Evolutionary conservation across 352 stramenopile species (phyloP), one percentile per base, ranked within the genome.

Genomic region (Globisporangium abappressorium): DNA sequence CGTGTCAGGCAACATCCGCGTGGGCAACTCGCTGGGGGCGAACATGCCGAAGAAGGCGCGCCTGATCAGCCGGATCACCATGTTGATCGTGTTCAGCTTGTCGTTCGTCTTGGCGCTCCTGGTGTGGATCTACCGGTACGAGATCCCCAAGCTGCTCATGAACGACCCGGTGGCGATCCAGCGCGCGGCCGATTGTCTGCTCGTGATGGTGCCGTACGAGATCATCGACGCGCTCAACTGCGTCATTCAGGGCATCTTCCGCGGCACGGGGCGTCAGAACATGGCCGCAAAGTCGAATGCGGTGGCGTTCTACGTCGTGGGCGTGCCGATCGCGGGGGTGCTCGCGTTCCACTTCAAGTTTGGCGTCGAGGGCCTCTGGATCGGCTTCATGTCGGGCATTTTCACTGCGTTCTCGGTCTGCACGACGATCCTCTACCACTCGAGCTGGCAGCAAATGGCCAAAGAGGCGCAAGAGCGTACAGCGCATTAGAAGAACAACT

Each of bases 21-120:
- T 94, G 14, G 86, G 88, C 47, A 93, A 94, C 61, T 84, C 77
- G 7, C 70, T 95, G 0, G 88, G 88, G 15, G 84, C 85, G 6
- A 85, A 90, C 56, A 70, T 87, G 22, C 71, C 82, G 12, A 74
- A 77, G 28, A 73, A 82, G 34, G 88, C 88, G 8, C 66, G 71
- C 34, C 65, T 91, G 30, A 80, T 85, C 33, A 79, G 78, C 30
- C 66, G 72, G 49, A 70, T 94, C 43, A 65, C 69, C 0, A 54
- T 87, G 11, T 59, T 66, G 8, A 64, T 86, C 5, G 74, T 73
- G 15, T 68, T 72, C n/a, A 43, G 28, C 7, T 41, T 87, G 20
- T 75, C 72, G 0, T 26, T 79, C 5, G 14, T 80, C 30, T 77
- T 87, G 26, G 78, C 78, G 2, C 56, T 66, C 1, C 30, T 77